phyloP scores from a whole-genome alignment of 164 flowering plant species.

The Kingdonia uniflora region DNA sequence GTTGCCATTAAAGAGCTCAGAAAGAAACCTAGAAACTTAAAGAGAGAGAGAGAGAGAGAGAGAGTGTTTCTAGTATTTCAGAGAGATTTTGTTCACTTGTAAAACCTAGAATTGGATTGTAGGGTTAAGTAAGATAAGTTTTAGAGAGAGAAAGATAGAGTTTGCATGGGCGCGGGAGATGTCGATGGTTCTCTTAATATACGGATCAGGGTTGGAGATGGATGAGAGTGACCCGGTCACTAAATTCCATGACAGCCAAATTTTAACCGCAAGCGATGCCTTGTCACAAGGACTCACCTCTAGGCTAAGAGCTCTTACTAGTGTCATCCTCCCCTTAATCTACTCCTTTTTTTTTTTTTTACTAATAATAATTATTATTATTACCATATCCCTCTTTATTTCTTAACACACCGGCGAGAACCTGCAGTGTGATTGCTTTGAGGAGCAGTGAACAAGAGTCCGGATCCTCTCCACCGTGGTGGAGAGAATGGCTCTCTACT shows the following conservation, averaged over 20 bases:
- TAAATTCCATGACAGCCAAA: not conserved
- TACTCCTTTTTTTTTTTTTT: not conserved
- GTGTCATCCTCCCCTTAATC: not conserved
- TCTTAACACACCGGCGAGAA: no score
- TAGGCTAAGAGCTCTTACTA: no score
- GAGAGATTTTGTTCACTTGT: no score
- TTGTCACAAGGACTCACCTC: not conserved
- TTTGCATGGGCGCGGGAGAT: conserved; percentile 19
- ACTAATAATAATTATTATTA: not conserved
- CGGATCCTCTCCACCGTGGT: no score
- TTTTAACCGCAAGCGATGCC: conserved; percentile 12
- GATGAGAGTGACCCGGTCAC: conserved; percentile 1
- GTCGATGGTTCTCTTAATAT: not conserved
- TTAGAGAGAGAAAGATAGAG: conserved; percentile 4
- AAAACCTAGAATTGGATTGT: not conserved
- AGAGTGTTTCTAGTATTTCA: no score
- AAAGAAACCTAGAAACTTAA: not conserved
- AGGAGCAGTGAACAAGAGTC: no score
- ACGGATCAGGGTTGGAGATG: not conserved
- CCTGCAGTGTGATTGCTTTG: no score
- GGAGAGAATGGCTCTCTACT: no score
- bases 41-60: not conserved
- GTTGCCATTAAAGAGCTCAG: no score
- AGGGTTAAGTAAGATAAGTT: conserved; percentile 1
- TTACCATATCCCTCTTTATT: no score